A percentile compares a stretch with the other conserved stretches of the same genome.
Conservation (phyloP, 1,284 basidiomycete genomes). For the Cutaneotrichosporon cutaneum region DNA sequence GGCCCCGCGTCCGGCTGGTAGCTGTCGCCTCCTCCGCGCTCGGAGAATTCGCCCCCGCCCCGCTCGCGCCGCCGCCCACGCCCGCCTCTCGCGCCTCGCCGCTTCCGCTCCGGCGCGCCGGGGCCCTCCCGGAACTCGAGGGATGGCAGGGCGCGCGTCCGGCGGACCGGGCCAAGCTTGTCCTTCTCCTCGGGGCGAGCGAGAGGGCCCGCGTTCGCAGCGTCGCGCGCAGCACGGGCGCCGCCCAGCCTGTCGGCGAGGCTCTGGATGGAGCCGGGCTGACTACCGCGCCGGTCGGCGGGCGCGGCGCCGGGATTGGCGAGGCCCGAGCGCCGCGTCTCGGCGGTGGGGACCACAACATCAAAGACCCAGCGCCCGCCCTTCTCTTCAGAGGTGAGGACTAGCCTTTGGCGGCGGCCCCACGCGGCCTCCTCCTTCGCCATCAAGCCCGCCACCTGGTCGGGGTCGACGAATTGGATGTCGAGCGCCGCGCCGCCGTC, state of each 20-base stretch:
- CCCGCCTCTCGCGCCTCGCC: not conserved
- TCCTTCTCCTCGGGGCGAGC: not conserved
- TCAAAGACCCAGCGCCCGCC: constrained; percentile 13
- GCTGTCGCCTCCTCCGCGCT: too few relatives aligned
- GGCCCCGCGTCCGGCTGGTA: too few relatives aligned
- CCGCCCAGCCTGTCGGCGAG: constrained; percentile 2
- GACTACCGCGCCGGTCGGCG: not conserved
- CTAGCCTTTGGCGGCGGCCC: constrained; percentile 42
- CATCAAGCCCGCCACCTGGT: constrained; percentile 34
- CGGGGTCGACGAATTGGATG: constrained; percentile 47
- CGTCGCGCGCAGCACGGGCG: not conserved
- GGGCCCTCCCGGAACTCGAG: constrained; percentile 17
- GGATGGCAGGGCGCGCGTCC: not conserved
- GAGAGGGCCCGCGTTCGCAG: not conserved
- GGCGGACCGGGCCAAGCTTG: not conserved
- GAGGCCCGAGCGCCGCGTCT: constrained; percentile 5
- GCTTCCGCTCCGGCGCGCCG: not conserved
- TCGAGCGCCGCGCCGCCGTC: constrained; percentile 38
- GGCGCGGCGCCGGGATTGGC: not conserved
- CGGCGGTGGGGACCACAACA: not conserved
- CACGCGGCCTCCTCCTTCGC: constrained; percentile 48
- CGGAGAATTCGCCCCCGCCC: too few relatives aligned
- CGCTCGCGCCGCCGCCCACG: not conserved
- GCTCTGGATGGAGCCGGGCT: too few relatives aligned
- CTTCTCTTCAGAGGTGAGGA: constrained; percentile 26